These are phyloP conservation scores for Aspergillus hortae DNA, from an alignment of 2,329 filamentous ascomycete species.

Conservation along the genomic window DNA sequence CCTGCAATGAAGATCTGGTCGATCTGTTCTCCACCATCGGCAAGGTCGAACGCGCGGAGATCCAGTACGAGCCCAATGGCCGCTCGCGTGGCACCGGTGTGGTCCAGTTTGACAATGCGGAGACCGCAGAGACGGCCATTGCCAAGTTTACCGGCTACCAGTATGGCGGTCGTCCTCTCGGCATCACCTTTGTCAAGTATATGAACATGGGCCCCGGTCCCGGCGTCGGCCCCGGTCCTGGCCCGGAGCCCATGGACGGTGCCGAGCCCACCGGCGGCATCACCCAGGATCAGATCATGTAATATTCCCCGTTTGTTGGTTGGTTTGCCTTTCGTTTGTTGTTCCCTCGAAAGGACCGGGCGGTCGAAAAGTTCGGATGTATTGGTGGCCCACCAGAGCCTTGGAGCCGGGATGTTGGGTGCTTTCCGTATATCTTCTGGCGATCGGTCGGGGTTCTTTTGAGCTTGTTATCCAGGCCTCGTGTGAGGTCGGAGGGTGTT, in stretches of 20 bases:
- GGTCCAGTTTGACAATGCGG: conserved; percentile 80
- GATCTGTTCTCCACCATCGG: conserved; percentile 97
- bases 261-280: conserved; percentile 65
- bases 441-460: conserved; percentile 3
- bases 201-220: conserved; percentile 58
- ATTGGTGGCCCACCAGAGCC: background rate
- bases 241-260: conserved; percentile 73
- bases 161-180: conserved; percentile 91
- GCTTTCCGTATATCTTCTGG: background rate
- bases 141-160: conserved; percentile 97
- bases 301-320: conserved; percentile 21
- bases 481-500: too few relatives aligned
- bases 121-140: conserved; percentile 90
- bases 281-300: conserved; percentile 99
- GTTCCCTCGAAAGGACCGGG: background rate
- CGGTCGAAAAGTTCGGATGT: conserved; percentile 9
- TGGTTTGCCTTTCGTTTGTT: conserved; percentile 4
- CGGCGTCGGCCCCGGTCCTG: conserved; percentile 50
- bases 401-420: background rate
- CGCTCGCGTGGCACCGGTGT: conserved; percentile 93
- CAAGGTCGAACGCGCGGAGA: conserved; percentile 97
- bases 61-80: conserved; percentile 95
- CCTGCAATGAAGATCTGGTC: conserved; percentile 94
- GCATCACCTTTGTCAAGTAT: conserved; percentile 92
- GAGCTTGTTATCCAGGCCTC: background rate